These are phyloP conservation scores for Penicillium silybi DNA, from an alignment of 495 filamentous ascomycete genomes.

Conservation along the genomic window DNA sequence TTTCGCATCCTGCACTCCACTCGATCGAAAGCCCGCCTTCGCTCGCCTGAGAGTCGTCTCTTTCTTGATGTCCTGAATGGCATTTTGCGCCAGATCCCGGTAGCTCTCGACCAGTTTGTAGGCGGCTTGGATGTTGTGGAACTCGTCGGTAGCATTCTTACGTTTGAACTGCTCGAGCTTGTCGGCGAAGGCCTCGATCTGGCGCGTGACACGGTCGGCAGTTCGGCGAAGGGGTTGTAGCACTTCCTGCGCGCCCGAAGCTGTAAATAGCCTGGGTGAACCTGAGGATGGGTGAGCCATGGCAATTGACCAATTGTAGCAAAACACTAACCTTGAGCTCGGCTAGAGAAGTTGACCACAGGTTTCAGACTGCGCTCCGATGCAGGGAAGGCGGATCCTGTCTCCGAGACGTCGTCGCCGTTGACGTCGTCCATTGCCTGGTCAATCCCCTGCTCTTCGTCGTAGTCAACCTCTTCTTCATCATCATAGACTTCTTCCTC, in stretches of 20 bases:
- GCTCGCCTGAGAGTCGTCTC: constrained; percentile 36
- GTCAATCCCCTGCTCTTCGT: constrained; percentile 24
- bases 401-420: constrained; percentile 19
- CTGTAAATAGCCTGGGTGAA: constrained; percentile 44
- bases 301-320: neutral
- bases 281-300: constrained; percentile 8
- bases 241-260: constrained; percentile 45
- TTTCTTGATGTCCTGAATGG: constrained; percentile 36
- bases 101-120: constrained; percentile 44
- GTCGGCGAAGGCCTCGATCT: constrained; percentile 64
- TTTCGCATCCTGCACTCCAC: constrained; percentile 26
- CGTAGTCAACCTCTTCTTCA: constrained; percentile 16
- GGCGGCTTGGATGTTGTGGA: constrained; percentile 38
- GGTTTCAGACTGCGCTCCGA: constrained; percentile 18
- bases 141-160: constrained; percentile 33
- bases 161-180: constrained; percentile 57
- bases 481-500: constrained; percentile 18
- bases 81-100: constrained; percentile 37
- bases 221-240: constrained; percentile 54
- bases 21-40: constrained; percentile 28
- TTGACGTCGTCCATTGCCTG: constrained; percentile 20
- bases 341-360: constrained; percentile 4
- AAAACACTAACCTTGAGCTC: constrained; percentile 13
- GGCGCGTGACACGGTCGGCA: constrained; percentile 56
- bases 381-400: constrained; percentile 16